Evolutionary conservation across 768 basidiomycete genomes (phyloP), one percentile per base, ranked within the genome.

Genomic region (Holtermannia corniformis): DNA sequence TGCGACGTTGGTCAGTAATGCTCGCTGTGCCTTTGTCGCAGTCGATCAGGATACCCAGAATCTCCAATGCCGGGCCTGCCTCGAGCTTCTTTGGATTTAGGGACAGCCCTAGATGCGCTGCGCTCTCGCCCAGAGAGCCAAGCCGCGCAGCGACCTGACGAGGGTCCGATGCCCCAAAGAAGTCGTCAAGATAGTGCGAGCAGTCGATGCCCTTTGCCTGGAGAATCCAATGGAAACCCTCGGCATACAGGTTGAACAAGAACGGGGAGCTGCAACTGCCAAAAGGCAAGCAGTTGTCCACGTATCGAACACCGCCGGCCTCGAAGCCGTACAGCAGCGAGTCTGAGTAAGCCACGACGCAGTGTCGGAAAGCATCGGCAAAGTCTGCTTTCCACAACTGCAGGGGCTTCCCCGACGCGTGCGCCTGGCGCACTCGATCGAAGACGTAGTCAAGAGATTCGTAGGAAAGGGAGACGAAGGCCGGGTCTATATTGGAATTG

Each of bases 331-430:
- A 55, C 10, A 70, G 68, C 28, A 61, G 70, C 67, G 69, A 72
- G 52, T 76, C 74, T 0, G 47, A 51, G 1, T 53, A 44, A 3
- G 60, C 58, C 1, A 76, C 60, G 0, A 72, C 74, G 25, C 75
- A 71, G 41, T 75, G 75, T 20, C 65, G 61, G 52, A 75, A 76
- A 0, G 74, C 75, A 11, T 71, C 65, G 49, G 72, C 64, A 4
- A 76, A 60, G 49, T 76, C 73, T 16, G 74, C 68, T 49, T 75
- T 75, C 19, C 22, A 20, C 40, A 24, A n/a, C n/a, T n/a, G n/a
- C n/a, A n/a, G n/a, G n/a, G n/a, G n/a, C n/a, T n/a, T n/a, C n/a
- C n/a, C n/a, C n/a, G n/a, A n/a, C n/a, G n/a, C n/a, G n/a, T n/a
- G n/a, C n/a, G n/a, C n/a, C n/a, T n/a, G n/a, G n/a, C n/a, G n/a